Base-by-base conservation (phyloP, 257 asterid genomes). In the Fraxinus quadrangulata region DNA sequence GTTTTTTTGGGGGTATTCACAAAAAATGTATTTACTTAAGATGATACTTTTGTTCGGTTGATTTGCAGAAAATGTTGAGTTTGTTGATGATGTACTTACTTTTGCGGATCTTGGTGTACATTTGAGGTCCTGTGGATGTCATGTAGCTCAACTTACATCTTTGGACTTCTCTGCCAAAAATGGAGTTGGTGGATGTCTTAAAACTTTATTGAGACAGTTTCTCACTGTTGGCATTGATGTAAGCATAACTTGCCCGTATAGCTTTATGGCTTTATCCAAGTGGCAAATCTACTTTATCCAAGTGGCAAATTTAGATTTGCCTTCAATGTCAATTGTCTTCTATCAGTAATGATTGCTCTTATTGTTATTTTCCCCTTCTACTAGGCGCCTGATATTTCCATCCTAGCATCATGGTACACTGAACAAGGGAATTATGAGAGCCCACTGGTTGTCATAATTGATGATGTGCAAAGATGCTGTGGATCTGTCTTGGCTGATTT, bases 131-230 rank as follows among this genome's bases (percentile, higher is more conserved):
- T 72, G 68, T 76, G 96, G 96, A 81, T 88, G 92, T 84, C 84
- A 84, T 74, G 97, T 92, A 17, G 97, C 97, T 63, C 92, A 81
- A 66, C 93, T 96, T 66, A 83, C 97, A 75, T 93, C 97, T 9
- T 77, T 84, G 82, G 97, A 96, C 83, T 88, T 96, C 84, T 85
- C 92, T 47, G 74, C 89, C 40, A 93, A 92, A 79, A 90, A 80
- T 81, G 97, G 97, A 51, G 86, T 93, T 75, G 96, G 96, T 67
- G 97, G 96, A 40, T 89, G 98, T 84, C 92, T 96, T 70, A 92
- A 84, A 88, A 76, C 88, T 40, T 82, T 96, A 79, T 75, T 93
- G 80, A 89, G 87, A 56, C 98, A 89, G 80, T 90, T 96, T 83
- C 83, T 93, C 78, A 75, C 67, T 77, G 82, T 75, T 67, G 67